Base-by-base conservation (phyloP, 2,329 filamentous ascomycete genomes). In the Herpotrichia juniperi region DNA sequence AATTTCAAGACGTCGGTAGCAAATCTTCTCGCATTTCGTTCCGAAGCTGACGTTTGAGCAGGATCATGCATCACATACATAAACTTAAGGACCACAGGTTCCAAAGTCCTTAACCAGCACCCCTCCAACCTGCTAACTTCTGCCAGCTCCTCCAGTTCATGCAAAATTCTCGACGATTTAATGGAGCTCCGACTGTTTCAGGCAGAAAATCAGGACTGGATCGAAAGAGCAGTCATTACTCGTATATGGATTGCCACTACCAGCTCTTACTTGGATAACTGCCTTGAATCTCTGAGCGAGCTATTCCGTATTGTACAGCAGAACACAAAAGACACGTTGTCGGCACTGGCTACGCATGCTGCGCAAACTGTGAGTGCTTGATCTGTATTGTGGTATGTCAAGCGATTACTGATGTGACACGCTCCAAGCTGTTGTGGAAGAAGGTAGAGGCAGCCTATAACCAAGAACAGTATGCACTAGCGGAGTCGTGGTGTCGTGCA, bases 361-460 rank as follows among this genome's bases (percentile, higher is more conserved):
- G 83, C 83, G 6, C 87, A 90, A 60, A 88, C 85, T 28, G 86
- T 89, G 66, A 61, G 82, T 71, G 14, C 6, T 24, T 16, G 12
- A 22, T 21, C 39, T 11, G 24, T 3, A 19, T n/a, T 26, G 26
- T 48, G 7, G 48, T 40, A 44, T 31, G 32, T 44, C n/a, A 35
- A 22, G 19, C 42, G 46, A 53, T 57, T 48, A 49, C 25, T 34
- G 2, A 49, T n/a, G 17, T 49, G 31, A 34, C 21, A 40, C 39
- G 48, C 12, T 28, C 19, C 50, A n/a, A 93, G 89, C 72, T 96
- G 3, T 75, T 96, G 3, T 97, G 92, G 91, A 94, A 91, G 72
- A 83, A 81, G 22, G 78, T 90, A n/a, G 88, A 92, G 46, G 73
- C 78, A 1, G 77, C 78, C 12, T 85, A 83, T 55, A 74, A 74